These are phyloP conservation scores for Trichoderma simmonsii DNA, from an alignment of 2,329 filamentous ascomycete genomes.

Conservation along the genomic window DNA sequence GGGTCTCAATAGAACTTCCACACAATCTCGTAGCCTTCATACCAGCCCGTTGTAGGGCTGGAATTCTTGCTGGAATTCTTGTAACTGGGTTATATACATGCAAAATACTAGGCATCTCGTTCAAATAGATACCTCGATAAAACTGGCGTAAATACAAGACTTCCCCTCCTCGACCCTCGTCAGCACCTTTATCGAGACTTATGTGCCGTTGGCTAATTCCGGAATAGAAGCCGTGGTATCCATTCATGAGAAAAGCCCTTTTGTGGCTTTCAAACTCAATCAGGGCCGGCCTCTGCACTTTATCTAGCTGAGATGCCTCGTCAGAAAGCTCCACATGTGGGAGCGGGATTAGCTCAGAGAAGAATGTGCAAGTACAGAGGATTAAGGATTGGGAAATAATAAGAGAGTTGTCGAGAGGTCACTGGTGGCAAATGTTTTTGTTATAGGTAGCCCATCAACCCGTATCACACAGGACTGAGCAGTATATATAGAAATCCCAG, in stretches of 20 bases:
- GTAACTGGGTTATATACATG: not conserved
- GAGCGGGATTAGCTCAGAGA: not conserved
- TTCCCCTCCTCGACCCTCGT: not conserved
- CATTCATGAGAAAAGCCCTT: not conserved
- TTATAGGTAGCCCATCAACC: not conserved
- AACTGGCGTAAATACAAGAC: not conserved
- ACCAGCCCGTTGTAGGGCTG: not conserved
- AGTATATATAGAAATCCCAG: not conserved
- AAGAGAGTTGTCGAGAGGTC: not conserved
- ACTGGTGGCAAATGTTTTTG: not conserved
- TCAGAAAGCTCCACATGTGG: not conserved
- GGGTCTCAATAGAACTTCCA: not conserved
- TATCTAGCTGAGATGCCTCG: not conserved
- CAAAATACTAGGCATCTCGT: not conserved
- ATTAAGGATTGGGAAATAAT: not conserved
- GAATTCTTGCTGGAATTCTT: not conserved
- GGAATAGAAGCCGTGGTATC: not conserved
- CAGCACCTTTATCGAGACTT: not conserved
- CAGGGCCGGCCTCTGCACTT: not conserved
- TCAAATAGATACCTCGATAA: not conserved
- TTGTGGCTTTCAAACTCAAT: not conserved
- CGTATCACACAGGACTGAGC: not conserved
- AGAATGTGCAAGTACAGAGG: not conserved
- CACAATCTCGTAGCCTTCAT: not conserved
- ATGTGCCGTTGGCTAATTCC: not conserved